Conservation (phyloP, 345 rosid genomes). For the Populus davidiana region DNA sequence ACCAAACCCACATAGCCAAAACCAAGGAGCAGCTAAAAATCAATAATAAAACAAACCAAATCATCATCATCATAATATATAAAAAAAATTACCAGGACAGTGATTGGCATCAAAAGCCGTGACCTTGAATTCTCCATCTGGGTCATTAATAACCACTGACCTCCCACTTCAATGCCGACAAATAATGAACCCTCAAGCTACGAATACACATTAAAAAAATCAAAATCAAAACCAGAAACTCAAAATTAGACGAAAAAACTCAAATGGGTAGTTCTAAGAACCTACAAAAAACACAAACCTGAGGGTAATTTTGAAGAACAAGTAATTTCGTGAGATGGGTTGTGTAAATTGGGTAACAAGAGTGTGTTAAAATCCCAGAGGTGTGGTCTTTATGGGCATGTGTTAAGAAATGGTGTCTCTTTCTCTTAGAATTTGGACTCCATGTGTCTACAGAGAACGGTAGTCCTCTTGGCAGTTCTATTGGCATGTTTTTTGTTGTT, state of each 20-base stretch:
- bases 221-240: neutral
- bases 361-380: slow-evolving; percentile 47
- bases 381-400: slow-evolving; percentile 86
- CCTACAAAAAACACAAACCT: slow-evolving; percentile 31
- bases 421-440: slow-evolving; percentile 47
- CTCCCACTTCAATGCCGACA: slow-evolving; percentile 61
- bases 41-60: neutral
- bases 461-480: slow-evolving; percentile 81
- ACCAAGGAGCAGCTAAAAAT: too few species aligned
- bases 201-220: neutral
- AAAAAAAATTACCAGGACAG: slow-evolving; percentile 51
- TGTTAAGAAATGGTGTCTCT: slow-evolving; percentile 75
- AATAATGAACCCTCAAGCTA: slow-evolving; percentile 66
- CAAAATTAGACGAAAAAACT: neutral
- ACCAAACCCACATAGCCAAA: neutral
- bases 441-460: slow-evolving; percentile 87
- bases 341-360: slow-evolving; percentile 62
- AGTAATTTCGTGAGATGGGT: slow-evolving; percentile 64
- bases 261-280: neutral
- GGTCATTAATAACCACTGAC: slow-evolving; percentile 50
- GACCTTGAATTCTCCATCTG: slow-evolving; percentile 56
- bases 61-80: neutral
- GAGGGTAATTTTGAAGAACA: slow-evolving; percentile 49
- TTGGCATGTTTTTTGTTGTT: slow-evolving; percentile 19
- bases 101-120: slow-evolving; percentile 85